These are phyloP conservation scores for Monosporozyma unispora DNA, from an alignment of 805 yeast species.

Conservation along the genomic window DNA sequence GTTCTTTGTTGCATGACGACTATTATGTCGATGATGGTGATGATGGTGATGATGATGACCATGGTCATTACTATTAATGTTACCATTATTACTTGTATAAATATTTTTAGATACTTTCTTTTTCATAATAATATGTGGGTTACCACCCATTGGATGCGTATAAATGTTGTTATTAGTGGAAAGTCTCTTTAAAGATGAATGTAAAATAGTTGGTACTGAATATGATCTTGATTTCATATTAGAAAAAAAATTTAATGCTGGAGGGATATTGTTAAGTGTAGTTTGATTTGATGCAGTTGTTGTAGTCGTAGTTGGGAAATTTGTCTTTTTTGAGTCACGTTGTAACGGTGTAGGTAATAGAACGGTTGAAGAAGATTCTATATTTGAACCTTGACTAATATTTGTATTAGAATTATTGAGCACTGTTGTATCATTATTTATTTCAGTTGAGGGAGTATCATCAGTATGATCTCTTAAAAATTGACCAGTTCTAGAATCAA, in stretches of 20 bases:
- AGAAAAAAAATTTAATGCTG: slow-evolving; percentile 5
- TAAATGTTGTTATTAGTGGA: slow-evolving; percentile 9
- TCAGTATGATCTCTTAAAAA: slow-evolving; percentile 13
- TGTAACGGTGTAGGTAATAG: background rate
- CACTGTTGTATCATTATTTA: background rate
- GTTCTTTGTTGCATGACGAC: background rate
- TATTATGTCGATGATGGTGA: background rate
- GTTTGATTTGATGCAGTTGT: background rate
- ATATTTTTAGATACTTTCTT: slow-evolving; percentile 4
- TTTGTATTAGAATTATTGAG: background rate
- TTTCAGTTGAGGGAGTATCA: background rate
- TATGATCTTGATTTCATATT: slow-evolving; percentile 25
- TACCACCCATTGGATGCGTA: slow-evolving; percentile 2
- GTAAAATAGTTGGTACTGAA: slow-evolving; percentile 29
- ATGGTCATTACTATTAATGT: background rate
- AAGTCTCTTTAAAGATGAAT: slow-evolving; percentile 25
- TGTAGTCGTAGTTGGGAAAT: background rate
- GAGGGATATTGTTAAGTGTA: slow-evolving; percentile 1
- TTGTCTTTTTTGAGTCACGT: background rate
- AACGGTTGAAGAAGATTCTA: background rate
- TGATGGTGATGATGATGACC: background rate
- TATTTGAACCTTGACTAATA: background rate
- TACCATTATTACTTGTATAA: slow-evolving; percentile 1
- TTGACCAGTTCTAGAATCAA: slow-evolving; percentile 27
- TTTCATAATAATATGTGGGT: slow-evolving; percentile 9